Conservation (phyloP, 805 yeast species). For the Lipomyces starkeyi region DNA sequence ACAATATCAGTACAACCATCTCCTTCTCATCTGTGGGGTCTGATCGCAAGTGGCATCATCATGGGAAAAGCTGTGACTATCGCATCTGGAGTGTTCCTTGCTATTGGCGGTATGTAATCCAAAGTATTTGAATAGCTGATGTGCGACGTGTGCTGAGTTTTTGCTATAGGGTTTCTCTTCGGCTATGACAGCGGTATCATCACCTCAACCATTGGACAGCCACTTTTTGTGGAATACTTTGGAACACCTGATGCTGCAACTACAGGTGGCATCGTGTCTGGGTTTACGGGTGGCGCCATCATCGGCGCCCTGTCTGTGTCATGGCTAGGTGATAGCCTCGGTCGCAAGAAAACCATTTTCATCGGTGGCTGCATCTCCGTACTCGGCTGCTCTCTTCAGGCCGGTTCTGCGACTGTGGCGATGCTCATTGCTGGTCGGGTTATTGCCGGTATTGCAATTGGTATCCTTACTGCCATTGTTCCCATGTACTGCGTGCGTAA, state of each 20-base stretch:
- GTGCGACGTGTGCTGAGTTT: too few species aligned
- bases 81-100: too few species aligned
- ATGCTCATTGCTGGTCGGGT: constrained; percentile 25
- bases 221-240: constrained; percentile 19
- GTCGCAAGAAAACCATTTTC: constrained; percentile 22
- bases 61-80: too few species aligned
- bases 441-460: constrained; percentile 60
- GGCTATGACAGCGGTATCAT: constrained; percentile 26
- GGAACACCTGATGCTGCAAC: constrained; percentile 17
- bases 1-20: too few species aligned
- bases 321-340: constrained; percentile 22
- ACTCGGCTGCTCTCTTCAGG: constrained; percentile 27
- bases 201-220: constrained; percentile 28
- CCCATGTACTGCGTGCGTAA: constrained; percentile 40
- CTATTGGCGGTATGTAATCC: too few species aligned
- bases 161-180: not conserved
- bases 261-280: constrained; percentile 26
- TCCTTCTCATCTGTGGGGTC: too few species aligned
- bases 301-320: constrained; percentile 21
- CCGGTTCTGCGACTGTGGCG: constrained; percentile 23
- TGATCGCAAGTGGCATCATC: too few species aligned
- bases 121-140: too few species aligned
- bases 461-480: constrained; percentile 53
- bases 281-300: constrained; percentile 27
- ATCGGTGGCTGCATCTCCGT: constrained; percentile 14